These are phyloP conservation scores for Flammula alnicola DNA, from an alignment of 1,284 basidiomycete species.

Conservation along the genomic window DNA sequence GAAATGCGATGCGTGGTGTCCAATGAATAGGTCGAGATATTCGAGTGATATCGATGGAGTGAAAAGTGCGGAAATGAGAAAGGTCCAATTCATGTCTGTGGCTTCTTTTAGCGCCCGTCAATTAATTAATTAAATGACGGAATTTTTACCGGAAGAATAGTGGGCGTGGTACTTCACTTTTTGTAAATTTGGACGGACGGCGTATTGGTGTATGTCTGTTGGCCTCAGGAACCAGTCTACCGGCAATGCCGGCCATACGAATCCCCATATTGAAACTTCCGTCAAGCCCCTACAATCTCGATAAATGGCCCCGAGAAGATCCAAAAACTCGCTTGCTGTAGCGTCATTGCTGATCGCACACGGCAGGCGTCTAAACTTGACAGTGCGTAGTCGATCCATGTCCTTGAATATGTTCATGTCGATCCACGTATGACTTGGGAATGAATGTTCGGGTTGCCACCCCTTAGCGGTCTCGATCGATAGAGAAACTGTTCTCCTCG, in stretches of 20 bases:
- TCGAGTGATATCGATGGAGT: constrained; percentile 3
- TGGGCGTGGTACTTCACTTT: not conserved
- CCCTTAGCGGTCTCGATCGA: not conserved
- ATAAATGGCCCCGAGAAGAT: constrained; percentile 7
- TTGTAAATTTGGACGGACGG: not conserved
- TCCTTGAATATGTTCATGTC: constrained; percentile 6
- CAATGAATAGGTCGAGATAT: constrained; percentile 10
- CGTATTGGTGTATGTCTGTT: not conserved
- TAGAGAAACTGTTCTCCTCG: not conserved
- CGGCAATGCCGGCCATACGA: constrained; percentile 3
- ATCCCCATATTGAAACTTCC: not conserved
- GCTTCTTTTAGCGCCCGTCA: not conserved
- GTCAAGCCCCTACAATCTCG: constrained; percentile 4
- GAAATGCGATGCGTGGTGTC: not conserved
- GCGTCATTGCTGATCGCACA: not conserved
- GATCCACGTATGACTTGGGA: constrained; percentile 4
- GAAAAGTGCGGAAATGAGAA: constrained; percentile 10
- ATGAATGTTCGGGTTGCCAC: not conserved
- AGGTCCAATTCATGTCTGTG: constrained; percentile 7
- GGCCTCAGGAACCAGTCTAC: constrained; percentile 1
- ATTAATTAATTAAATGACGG: not conserved
- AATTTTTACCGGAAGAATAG: not conserved
- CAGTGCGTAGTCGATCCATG: constrained; percentile 4
- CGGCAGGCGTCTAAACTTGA: constrained; percentile 9
- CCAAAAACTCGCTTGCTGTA: not conserved